A percentile compares a stretch with the other conserved stretches of the same genome.
phyloP scores from a whole-genome alignment of 164 flowering plant genomes.

The Akebia trifoliata region DNA sequence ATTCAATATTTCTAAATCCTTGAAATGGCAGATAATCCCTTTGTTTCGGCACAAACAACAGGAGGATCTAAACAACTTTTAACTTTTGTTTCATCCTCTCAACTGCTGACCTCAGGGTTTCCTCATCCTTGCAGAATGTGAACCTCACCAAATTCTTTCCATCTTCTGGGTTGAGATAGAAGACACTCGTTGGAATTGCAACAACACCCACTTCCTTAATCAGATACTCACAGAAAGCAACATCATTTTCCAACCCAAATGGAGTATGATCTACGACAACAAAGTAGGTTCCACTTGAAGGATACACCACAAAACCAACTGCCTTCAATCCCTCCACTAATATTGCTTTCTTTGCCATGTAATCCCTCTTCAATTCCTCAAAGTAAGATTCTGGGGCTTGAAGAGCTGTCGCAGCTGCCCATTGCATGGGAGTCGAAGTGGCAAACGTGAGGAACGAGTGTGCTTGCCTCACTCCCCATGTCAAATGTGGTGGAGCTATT shows the following conservation, averaged over 20 bases:
- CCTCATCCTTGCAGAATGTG: slow-evolving; percentile 97
- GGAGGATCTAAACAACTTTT: slow-evolving; percentile 16
- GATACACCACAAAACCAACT: slow-evolving; percentile 78
- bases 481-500: slow-evolving; percentile 85
- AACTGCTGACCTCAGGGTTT: slow-evolving; percentile 73
- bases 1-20: too few species aligned
- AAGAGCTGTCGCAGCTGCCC: slow-evolving; percentile 73
- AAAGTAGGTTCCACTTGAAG: slow-evolving; percentile 95
- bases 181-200: slow-evolving; percentile 93
- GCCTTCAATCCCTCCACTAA: slow-evolving; percentile 76
- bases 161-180: slow-evolving; percentile 86
- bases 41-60: too few species aligned
- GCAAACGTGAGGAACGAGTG: slow-evolving; percentile 91
- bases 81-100: slow-evolving; percentile 86
- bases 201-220: slow-evolving; percentile 94
- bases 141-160: slow-evolving; percentile 94
- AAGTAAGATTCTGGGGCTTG: slow-evolving; percentile 76
- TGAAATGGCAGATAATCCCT: too few species aligned
- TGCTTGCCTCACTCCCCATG: slow-evolving; percentile 92
- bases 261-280: slow-evolving; percentile 94
- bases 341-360: slow-evolving; percentile 68
- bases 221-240: slow-evolving; percentile 89
- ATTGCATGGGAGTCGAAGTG: slow-evolving; percentile 90
- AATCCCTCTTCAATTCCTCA: slow-evolving; percentile 74
- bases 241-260: slow-evolving; percentile 71